These are phyloP conservation scores for Seiridium unicorne DNA, from an alignment of 2,329 filamentous ascomycete species.

Conservation along the genomic window DNA sequence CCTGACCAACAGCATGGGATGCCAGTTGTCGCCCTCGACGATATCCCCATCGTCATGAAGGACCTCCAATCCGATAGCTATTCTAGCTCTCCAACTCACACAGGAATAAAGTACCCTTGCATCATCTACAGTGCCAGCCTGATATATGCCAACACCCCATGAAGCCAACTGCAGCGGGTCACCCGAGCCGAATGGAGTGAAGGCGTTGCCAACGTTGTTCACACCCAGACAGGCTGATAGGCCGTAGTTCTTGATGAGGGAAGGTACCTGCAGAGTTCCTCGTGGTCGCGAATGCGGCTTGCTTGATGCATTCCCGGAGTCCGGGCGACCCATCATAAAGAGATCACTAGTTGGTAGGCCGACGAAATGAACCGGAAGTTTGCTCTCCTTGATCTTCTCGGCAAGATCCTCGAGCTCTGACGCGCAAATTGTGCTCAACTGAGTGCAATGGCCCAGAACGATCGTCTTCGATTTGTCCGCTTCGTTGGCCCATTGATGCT, in stretches of 20 bases:
- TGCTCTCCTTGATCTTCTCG: slow-evolving; percentile 39
- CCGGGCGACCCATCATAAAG: slow-evolving; percentile 63
- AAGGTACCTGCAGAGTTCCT: slow-evolving; percentile 61
- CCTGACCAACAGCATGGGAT: slow-evolving; percentile 24
- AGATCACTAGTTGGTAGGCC: slow-evolving; percentile 70
- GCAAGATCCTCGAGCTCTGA: slow-evolving; percentile 49
- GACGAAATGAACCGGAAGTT: slow-evolving; percentile 63
- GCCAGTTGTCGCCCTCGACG: slow-evolving; percentile 15
- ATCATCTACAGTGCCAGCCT: slow-evolving; percentile 60
- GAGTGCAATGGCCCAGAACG: slow-evolving; percentile 67
- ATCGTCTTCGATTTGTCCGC: slow-evolving; percentile 44
- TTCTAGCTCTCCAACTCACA: slow-evolving; percentile 32
- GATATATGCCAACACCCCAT: slow-evolving; percentile 65
- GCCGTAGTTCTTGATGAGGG: slow-evolving; percentile 57
- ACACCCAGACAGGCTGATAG: slow-evolving; percentile 62
- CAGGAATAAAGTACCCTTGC: slow-evolving; percentile 52
- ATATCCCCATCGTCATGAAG: slow-evolving; percentile 9
- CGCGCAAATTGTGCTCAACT: slow-evolving; percentile 54
- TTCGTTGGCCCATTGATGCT: slow-evolving; percentile 44
- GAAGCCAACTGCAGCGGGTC: slow-evolving; percentile 65
- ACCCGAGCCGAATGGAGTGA: slow-evolving; percentile 67
- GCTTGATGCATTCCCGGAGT: neutral
- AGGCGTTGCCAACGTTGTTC: slow-evolving; percentile 74
- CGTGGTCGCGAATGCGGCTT: slow-evolving; percentile 34
- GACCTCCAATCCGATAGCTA: slow-evolving; percentile 28